Evolutionary conservation across 2,329 filamentous ascomycete species (phyloP), one percentile per base, ranked within the genome.

Genomic region (Cytospora piceicola): DNA sequence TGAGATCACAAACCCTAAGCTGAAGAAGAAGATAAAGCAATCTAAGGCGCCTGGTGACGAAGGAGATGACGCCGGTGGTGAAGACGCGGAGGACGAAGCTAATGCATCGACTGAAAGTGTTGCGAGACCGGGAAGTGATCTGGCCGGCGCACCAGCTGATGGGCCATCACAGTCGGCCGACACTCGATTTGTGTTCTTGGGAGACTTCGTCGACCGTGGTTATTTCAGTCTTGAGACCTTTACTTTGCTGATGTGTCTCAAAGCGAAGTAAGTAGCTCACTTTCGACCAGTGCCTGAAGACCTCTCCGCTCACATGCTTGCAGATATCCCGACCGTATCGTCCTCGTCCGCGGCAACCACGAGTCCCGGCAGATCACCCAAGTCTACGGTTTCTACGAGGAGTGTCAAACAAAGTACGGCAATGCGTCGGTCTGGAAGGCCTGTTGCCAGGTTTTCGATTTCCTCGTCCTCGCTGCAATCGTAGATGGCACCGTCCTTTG

Each of bases 401-500:
- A 99, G 77, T 99, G 95, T 78, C 93, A 93, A 64, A 91, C 95
- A 73, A 99, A 99, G 79, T 99, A 99, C 77, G 95, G 95, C 74
- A 98, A 97, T 75, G 93, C 95, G 15, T 97, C 96, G 58, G 95
- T 99, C n/a, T 99, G 95, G 95, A 96, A 99, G 78, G 95, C 97
- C 66, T 99, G 97, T 78, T 99, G 95, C 69, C 95, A 99, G 77
- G 97, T 99, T 80, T 99, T 99, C 77, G 95, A 99, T 78, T 99
- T 97, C 78, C 87, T 99, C 34, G 97, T 96, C 2, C 85, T 99
- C 27, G 95, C 93, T 64, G 96, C 97, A 68, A 96, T 99, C 70
- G 97, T 99, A 73, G 96, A 99, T 75, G 92, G 97, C 73, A 93
- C 97, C 75, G 96, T 99, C 68, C 96, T 99, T 74, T 99, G 95